Evolutionary conservation across 2,329 filamentous ascomycete species (phyloP).

Genomic region (Talaromyces verruculosus): DNA sequence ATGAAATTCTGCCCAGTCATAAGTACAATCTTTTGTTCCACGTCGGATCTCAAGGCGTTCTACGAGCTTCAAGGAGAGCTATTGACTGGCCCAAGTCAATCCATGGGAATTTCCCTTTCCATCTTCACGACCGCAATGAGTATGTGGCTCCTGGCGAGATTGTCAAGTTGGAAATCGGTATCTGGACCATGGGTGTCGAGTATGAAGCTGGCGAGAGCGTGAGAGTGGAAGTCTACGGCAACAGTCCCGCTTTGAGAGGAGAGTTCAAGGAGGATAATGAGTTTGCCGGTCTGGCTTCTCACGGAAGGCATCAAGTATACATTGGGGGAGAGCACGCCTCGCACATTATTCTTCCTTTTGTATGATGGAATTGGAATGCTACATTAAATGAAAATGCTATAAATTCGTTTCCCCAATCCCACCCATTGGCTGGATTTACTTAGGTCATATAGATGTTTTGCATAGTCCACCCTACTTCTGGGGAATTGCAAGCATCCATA

Average conservation of each 20-base stretch:
- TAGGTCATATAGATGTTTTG: not conserved
- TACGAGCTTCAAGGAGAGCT: slow-evolving; percentile 45
- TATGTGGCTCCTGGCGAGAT: slow-evolving; percentile 43
- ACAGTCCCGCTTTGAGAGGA: not conserved
- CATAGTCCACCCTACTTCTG: not conserved
- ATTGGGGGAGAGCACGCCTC: slow-evolving; percentile 8
- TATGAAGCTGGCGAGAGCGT: slow-evolving; percentile 43
- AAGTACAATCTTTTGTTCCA: slow-evolving; percentile 8
- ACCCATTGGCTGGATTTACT: not conserved
- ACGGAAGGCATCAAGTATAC: slow-evolving; percentile 1
- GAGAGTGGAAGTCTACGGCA: slow-evolving; percentile 22
- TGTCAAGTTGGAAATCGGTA: slow-evolving; percentile 47
- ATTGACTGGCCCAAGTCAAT: slow-evolving; percentile 32
- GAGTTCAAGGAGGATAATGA: slow-evolving; percentile 13
- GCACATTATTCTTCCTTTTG: slow-evolving; percentile 12
- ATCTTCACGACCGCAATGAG: slow-evolving; percentile 42
- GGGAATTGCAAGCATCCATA: not conserved
- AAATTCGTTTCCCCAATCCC: not conserved
- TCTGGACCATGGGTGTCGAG: slow-evolving; percentile 47
- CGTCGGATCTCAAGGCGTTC: slow-evolving; percentile 31
- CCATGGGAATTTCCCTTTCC: slow-evolving; percentile 31
- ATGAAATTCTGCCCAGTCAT: not conserved
- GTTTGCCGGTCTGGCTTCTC: not conserved
- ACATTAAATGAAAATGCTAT: not conserved
- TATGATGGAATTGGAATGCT: not conserved